A percentile compares a stretch with the other conserved stretches of the same genome.
These are phyloP conservation scores for Solanum pennellii DNA, from an alignment of 257 asterid genomes.

Conservation along the genomic window DNA sequence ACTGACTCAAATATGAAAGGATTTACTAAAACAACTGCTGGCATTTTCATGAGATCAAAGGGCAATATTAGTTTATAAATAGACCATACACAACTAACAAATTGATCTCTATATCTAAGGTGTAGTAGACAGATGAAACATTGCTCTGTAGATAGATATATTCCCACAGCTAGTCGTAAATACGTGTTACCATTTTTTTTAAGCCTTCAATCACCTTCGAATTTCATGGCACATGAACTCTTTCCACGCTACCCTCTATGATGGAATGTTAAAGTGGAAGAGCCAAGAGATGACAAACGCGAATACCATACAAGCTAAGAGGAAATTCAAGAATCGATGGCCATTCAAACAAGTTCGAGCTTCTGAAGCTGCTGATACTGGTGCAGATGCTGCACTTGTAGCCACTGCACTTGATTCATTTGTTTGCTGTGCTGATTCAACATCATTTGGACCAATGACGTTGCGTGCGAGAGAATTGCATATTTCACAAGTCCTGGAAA, in stretches of 20 bases:
- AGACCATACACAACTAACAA: background rate
- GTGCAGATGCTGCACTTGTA: conserved; percentile 13
- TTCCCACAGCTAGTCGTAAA: background rate
- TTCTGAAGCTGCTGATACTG: conserved; percentile 10
- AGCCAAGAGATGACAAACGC: conserved; percentile 93
- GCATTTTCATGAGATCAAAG: background rate
- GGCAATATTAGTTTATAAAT: background rate
- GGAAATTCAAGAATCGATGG: conserved; percentile 59
- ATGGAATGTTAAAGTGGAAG: conserved; percentile 74
- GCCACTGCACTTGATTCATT: conserved; percentile 17
- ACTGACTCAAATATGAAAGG: no score
- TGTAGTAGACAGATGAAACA: background rate
- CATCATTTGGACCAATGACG: conserved; percentile 49
- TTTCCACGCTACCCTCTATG: conserved; percentile 14
- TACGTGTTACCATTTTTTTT: background rate
- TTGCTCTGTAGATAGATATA: background rate
- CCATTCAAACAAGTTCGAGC: conserved; percentile 52
- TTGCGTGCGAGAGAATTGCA: conserved; percentile 76
- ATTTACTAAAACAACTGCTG: background rate
- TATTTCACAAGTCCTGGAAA: conserved; percentile 77
- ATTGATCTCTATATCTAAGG: background rate
- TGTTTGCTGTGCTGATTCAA: conserved; percentile 32
- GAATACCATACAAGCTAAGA: conserved; percentile 81
- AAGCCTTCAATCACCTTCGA: background rate
- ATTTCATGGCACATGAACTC: background rate